These are phyloP conservation scores for Candida sp. DNA, from an alignment of 1,139 yeast genomes.

Conservation along the genomic window DNA sequence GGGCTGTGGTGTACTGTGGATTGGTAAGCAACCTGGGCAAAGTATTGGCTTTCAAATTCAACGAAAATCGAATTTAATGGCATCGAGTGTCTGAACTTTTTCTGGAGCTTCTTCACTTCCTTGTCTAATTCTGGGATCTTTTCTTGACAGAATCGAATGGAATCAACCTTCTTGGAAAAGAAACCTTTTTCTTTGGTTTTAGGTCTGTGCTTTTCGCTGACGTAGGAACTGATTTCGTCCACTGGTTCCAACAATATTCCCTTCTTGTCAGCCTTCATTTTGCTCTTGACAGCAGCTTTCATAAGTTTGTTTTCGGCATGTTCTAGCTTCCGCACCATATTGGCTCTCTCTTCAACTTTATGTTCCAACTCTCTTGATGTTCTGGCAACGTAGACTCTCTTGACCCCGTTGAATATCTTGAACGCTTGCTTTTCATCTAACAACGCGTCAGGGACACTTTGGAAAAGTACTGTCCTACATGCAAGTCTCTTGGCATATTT, in stretches of 20 bases:
- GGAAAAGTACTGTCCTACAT: conserved; percentile 81
- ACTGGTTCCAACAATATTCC: conserved; percentile 47
- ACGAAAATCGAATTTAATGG: conserved; percentile 67
- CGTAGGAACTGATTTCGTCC: conserved; percentile 62
- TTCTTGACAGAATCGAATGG: conserved; percentile 61
- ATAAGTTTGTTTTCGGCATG: conserved; percentile 66
- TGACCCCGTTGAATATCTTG: conserved; percentile 70
- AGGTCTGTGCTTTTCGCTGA: conserved; percentile 81
- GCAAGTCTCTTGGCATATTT: conserved; percentile 73
- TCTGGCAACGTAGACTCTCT: conserved; percentile 77
- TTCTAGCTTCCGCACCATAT: conserved; percentile 68
- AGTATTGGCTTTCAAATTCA: conserved; percentile 71
- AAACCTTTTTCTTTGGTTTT: conserved; percentile 60
- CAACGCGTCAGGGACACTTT: conserved; percentile 74
- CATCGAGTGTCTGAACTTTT: conserved; percentile 40
- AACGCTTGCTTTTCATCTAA: conserved; percentile 65
- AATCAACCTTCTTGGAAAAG: conserved; percentile 61
- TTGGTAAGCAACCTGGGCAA: conserved; percentile 74
- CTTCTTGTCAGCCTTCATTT: conserved; percentile 70
- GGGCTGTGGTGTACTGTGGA: conserved; percentile 59
- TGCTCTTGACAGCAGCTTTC: conserved; percentile 62
- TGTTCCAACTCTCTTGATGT: conserved; percentile 61
- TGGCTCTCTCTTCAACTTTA: conserved; percentile 64
- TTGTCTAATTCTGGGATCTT: conserved; percentile 57
- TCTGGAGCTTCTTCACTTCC: conserved; percentile 58